phyloP scores from a whole-genome alignment of 2,329 filamentous ascomycete genomes.

The Teratosphaeria zuluensis region DNA sequence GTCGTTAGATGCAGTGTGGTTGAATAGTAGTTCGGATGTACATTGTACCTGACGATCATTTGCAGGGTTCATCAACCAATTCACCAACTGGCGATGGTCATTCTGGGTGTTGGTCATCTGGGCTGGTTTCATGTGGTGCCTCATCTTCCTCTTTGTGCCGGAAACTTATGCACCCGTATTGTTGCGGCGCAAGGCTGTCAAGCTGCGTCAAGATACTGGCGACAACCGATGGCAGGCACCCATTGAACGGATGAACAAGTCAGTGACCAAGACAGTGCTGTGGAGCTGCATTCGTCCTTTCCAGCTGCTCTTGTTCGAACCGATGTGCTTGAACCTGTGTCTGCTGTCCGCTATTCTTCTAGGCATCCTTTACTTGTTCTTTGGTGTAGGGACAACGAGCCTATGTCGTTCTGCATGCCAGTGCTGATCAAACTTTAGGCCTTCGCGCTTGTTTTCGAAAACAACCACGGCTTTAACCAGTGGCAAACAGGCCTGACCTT shows the following conservation, averaged over 20 bases:
- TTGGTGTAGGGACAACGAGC: constrained; percentile 41
- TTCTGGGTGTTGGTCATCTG: constrained; percentile 82
- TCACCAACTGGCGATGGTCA: constrained; percentile 65
- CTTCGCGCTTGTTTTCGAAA: constrained; percentile 68
- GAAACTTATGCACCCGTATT: constrained; percentile 75
- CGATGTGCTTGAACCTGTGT: constrained; percentile 77
- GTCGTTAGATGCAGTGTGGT: background rate
- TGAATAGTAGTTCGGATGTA: background rate
- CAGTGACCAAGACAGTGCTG: constrained; percentile 46
- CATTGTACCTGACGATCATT: constrained; percentile 22
- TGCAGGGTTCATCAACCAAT: constrained; percentile 75
- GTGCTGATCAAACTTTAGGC: constrained; percentile 34
- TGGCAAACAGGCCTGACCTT: constrained; percentile 77
- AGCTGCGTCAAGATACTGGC: constrained; percentile 64
- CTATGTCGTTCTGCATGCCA: background rate
- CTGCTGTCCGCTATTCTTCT: constrained; percentile 76
- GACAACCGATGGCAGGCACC: constrained; percentile 67
- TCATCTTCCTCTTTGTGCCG: constrained; percentile 65
- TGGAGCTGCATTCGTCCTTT: constrained; percentile 56
- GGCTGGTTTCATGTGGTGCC: constrained; percentile 53
- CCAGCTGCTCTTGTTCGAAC: constrained; percentile 61
- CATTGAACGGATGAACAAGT: constrained; percentile 62
- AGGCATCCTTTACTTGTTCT: constrained; percentile 82
- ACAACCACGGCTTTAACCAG: constrained; percentile 64
- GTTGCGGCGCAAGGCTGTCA: constrained; percentile 60